Base-by-base conservation (phyloP, 2,329 filamentous ascomycete genomes). In the Epichloe sibirici region DNA sequence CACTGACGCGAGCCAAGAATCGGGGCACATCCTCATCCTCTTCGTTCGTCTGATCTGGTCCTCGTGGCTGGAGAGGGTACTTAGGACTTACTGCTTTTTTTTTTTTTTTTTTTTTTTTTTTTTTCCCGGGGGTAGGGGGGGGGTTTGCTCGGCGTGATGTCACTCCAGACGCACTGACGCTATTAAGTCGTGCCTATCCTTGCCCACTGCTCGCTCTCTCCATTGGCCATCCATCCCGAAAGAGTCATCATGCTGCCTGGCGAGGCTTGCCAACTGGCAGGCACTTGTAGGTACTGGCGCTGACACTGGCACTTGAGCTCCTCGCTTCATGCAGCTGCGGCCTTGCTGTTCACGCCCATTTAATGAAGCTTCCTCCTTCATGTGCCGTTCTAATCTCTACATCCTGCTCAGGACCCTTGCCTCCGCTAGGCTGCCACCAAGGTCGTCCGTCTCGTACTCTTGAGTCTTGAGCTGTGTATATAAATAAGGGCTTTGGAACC, bases 81-180 rank as follows among this genome's bases (percentile, higher is more conserved):
- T 17, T 17, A 17, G 2, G 17, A 17, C 17, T 17, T 17, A 17
- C 17, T 17, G n/a, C n/a, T n/a, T 17, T 2, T 17, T 2, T 2
- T 17, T 17, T 17, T 17, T 17, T 17, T 17, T 17, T 17, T 17
- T 17, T 17, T 17, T 17, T 17, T 17, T 17, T 17, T 17, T 17
- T 17, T 17, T 17, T 17, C 2, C 2, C 2, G 1, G 17, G 17
- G 17, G 1, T 1, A 2, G 17, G 17, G 17, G 17, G 17, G 1
- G 17, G 17, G 17, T 1, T 17, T 31, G 28, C 28, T 31, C 28
- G 28, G 28, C 1, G 28, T 31, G 28, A 31, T 7, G 28, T 31
- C 28, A 31, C 28, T 4, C 28, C 4, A 11, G 28, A 8, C 28
- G 3, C 28, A 31, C 28, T 9, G 28, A 31, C 2, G 5, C 12